Percentiles rank a stretch among this genome's conserved stretches.
Conservation (phyloP, 148 eudicot species). For the Persicaria tinctoria region DNA sequence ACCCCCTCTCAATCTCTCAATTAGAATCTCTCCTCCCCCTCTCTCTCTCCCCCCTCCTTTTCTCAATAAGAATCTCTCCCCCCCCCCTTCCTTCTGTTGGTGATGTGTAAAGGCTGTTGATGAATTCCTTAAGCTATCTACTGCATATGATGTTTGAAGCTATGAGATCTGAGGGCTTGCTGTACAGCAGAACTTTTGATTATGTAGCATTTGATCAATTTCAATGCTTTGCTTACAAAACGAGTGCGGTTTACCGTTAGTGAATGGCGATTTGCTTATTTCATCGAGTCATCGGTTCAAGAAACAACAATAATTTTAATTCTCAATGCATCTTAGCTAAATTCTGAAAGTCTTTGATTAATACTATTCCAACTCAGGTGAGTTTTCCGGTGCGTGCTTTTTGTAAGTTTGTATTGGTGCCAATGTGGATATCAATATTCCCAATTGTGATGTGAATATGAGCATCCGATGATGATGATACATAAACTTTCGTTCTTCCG, state of each 20-base stretch:
- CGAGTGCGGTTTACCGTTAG: too few relatives aligned
- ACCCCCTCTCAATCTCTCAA: background rate
- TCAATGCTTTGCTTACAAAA: too few relatives aligned
- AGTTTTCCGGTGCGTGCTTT: background rate
- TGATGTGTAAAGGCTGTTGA: slow-evolving; percentile 10
- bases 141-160: slow-evolving; percentile 13
- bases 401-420: too few relatives aligned
- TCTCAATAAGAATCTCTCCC: too few relatives aligned
- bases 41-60: background rate
- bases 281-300: background rate
- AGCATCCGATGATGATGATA: slow-evolving; percentile 1
- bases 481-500: slow-evolving; percentile 15
- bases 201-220: too few relatives aligned
- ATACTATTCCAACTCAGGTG: background rate
- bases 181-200: background rate
- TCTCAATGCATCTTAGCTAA: background rate
- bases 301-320: background rate
- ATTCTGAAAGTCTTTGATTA: background rate
- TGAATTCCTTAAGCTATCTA: background rate
- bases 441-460: background rate
- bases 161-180: slow-evolving; percentile 19
- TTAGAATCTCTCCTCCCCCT: background rate
- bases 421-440: too few relatives aligned
- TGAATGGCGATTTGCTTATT: background rate
- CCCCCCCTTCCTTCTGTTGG: background rate